Conservation (phyloP, 352 stramenopile genomes). For the Pythium rhizo-oryzae region DNA sequence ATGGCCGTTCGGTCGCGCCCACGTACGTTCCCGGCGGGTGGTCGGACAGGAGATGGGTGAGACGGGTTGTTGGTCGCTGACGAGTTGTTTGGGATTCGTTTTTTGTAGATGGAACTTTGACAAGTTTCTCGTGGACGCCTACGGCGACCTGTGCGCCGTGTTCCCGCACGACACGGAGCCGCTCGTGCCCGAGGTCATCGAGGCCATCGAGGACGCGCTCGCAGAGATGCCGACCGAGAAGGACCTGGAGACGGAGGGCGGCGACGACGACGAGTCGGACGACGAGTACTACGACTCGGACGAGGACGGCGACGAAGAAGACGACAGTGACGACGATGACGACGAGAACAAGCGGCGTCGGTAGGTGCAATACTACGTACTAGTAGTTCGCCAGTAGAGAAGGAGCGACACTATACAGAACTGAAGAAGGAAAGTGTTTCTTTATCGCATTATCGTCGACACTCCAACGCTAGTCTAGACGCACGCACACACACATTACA, state of each 20-base stretch:
- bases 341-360: not conserved
- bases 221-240: slow-evolving; percentile 37
- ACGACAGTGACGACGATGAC: not conserved
- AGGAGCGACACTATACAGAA: not conserved
- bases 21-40: slow-evolving; percentile 47
- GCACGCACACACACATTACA: not conserved
- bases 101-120: slow-evolving; percentile 85
- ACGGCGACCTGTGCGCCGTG: slow-evolving; percentile 62
- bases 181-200: slow-evolving; percentile 54
- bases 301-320: slow-evolving; percentile 5
- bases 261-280: slow-evolving; percentile 7
- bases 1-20: slow-evolving; percentile 64
- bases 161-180: slow-evolving; percentile 80
- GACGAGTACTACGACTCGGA: slow-evolving; percentile 1
- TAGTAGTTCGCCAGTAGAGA: not conserved
- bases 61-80: no score
- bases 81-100: no score
- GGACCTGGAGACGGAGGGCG: slow-evolving; percentile 16
- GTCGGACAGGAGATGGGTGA: no score
- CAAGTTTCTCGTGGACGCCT: slow-evolving; percentile 76
- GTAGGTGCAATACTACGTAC: not conserved
- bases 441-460: not conserved
- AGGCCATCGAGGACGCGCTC: slow-evolving; percentile 67
- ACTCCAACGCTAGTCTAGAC: no score
- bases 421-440: not conserved